phyloP scores from a whole-genome alignment of 371 early-diverging fungal species.

The Blastocladiella emersonii region DNA sequence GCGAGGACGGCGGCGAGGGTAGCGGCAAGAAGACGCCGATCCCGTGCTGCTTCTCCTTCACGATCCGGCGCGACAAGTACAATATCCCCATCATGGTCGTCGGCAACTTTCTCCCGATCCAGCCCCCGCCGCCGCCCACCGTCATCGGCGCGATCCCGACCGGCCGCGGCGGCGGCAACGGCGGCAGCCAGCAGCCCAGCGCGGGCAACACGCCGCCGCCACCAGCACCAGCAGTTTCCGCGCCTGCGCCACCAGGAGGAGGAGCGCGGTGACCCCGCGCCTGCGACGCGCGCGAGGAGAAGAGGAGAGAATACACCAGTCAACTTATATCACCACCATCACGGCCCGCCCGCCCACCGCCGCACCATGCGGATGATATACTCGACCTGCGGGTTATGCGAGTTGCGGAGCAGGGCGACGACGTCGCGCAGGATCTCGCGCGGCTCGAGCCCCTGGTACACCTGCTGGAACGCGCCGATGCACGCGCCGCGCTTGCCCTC shows the following conservation, averaged over 20 bases:
- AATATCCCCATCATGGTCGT: slow-evolving; percentile 68
- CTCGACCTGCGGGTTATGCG: slow-evolving; percentile 37
- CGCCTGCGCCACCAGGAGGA: too few species aligned
- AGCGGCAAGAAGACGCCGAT: slow-evolving; percentile 15
- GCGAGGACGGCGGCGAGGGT: not conserved
- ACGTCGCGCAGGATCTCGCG: slow-evolving; percentile 17
- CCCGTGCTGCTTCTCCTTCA: slow-evolving; percentile 81
- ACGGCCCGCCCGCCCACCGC: slow-evolving; percentile 5
- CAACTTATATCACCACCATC: too few species aligned
- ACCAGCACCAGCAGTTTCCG: too few species aligned
- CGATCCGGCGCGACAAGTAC: slow-evolving; percentile 79
- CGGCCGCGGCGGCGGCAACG: too few species aligned
- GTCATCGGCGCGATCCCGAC: too few species aligned
- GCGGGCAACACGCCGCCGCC: too few species aligned
- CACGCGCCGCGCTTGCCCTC: slow-evolving; percentile 43
- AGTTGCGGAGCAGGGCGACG: slow-evolving; percentile 26
- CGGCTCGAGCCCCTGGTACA: slow-evolving; percentile 1
- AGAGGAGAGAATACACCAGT: too few species aligned
- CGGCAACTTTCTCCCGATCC: slow-evolving; percentile 60
- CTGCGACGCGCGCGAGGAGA: too few species aligned
- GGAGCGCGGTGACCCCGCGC: too few species aligned
- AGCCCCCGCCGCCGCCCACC: not conserved
- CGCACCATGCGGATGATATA: slow-evolving; percentile 27
- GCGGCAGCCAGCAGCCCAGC: too few species aligned
- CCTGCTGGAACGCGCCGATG: slow-evolving; percentile 29